Evolutionary conservation across 495 filamentous ascomycete genomes (phyloP).

Genomic region (Daldinia childiae): DNA sequence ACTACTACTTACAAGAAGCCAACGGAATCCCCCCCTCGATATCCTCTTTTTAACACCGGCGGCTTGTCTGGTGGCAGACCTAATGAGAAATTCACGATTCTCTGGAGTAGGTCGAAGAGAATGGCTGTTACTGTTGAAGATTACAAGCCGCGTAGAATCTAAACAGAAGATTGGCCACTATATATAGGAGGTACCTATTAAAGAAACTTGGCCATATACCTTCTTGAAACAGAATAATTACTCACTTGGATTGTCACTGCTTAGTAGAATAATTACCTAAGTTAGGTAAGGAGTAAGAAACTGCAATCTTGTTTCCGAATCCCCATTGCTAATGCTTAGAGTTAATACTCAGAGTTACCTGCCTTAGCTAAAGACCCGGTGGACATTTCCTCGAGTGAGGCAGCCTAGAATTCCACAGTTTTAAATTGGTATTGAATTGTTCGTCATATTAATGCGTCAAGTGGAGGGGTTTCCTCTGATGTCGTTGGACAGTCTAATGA

Average conservation of each 20-base stretch:
- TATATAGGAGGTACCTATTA: too few relatives aligned
- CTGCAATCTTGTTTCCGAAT: not conserved
- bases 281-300: not conserved
- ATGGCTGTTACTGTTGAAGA: not conserved
- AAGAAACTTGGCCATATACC: not conserved
- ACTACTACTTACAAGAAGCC: conserved; percentile 4
- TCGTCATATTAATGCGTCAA: conserved; percentile 30
- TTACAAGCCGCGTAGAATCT: not conserved
- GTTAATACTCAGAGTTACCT: not conserved
- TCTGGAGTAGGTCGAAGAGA: not conserved
- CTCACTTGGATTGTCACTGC: not conserved
- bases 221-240: not conserved
- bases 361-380: not conserved
- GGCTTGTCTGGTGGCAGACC: not conserved
- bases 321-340: not conserved
- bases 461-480: conserved; percentile 15
- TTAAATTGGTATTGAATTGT: not conserved
- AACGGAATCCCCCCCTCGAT: not conserved
- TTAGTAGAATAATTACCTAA: not conserved
- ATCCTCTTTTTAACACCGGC: not conserved
- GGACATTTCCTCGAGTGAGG: not conserved
- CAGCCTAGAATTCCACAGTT: not conserved
- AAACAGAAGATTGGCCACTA: too few relatives aligned
- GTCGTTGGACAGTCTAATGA: conserved; percentile 9
- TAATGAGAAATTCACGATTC: not conserved